Conservation (phyloP, 306 rosid genomes). For the Boehmeria nivea region DNA sequence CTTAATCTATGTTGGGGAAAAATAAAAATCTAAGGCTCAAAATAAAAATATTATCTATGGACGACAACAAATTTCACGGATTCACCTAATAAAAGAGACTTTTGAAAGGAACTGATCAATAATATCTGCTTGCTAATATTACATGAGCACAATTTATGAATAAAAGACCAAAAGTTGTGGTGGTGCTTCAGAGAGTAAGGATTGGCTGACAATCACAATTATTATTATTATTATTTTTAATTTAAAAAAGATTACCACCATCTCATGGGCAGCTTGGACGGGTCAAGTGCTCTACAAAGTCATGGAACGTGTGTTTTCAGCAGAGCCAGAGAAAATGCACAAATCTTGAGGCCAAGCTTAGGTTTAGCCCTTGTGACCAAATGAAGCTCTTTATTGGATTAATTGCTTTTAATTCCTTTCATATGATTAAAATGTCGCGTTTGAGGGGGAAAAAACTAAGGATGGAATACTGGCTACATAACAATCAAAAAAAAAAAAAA, state of each 20-base stretch:
- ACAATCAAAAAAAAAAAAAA: background rate
- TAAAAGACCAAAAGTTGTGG: constrained; percentile 6
- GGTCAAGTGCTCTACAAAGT: no score
- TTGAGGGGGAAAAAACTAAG: background rate
- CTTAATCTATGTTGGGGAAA: background rate
- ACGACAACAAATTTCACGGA: background rate
- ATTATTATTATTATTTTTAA: no score
- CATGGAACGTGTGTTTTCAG: background rate
- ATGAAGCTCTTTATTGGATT: constrained; percentile 5
- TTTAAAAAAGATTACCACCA: no score
- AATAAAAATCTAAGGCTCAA: background rate
- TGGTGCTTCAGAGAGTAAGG: background rate
- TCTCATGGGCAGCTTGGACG: no score
- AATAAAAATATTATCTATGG: no score
- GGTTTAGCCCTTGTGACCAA: no score
- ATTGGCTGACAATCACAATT: no score
- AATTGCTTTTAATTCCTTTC: background rate
- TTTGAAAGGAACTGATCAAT: background rate
- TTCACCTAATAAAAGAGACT: background rate
- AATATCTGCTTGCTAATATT: background rate
- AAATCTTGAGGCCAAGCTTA: no score
- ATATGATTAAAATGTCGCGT: background rate
- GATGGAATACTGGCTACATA: background rate
- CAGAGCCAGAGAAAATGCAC: background rate
- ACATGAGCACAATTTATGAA: background rate